A percentile compares a stretch with the other conserved stretches of the same genome.
Conservation (phyloP, 257 asterid genomes). For the Phtheirospermum japonicum region DNA sequence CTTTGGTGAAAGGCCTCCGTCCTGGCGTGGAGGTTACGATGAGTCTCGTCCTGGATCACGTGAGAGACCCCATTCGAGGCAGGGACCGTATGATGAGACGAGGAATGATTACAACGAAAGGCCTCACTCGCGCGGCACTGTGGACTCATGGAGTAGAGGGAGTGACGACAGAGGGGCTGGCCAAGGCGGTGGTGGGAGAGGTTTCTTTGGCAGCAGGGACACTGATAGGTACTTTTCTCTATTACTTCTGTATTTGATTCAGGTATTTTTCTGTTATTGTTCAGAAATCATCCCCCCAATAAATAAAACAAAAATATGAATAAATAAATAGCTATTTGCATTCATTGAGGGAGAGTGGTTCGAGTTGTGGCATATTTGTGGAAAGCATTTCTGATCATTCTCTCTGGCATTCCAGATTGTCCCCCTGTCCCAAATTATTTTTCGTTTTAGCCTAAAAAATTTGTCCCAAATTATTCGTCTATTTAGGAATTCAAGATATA, state of each 20-base stretch:
- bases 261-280: not conserved
- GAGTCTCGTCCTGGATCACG: slow-evolving; percentile 39
- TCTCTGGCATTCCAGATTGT: not conserved
- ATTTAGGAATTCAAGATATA: too few relatives aligned
- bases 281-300: not conserved
- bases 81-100: slow-evolving; percentile 59
- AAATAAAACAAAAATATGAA: too few relatives aligned
- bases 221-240: slow-evolving; percentile 56
- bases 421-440: too few relatives aligned
- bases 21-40: slow-evolving; percentile 45
- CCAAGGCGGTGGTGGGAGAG: slow-evolving; percentile 83
- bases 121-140: slow-evolving; percentile 81
- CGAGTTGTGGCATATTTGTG: not conserved
- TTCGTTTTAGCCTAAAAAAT: too few relatives aligned
- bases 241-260: slow-evolving; percentile 2
- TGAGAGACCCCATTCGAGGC: slow-evolving; percentile 60
- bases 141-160: slow-evolving; percentile 56
- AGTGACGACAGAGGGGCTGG: slow-evolving; percentile 63
- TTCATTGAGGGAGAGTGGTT: not conserved
- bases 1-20: slow-evolving; percentile 43
- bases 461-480: too few relatives aligned
- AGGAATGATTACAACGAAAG: slow-evolving; percentile 65
- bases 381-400: not conserved
- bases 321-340: too few relatives aligned
- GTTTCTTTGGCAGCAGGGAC: slow-evolving; percentile 70